phyloP scores from a whole-genome alignment of 139 green algal species.

The Volvox africanus region DNA sequence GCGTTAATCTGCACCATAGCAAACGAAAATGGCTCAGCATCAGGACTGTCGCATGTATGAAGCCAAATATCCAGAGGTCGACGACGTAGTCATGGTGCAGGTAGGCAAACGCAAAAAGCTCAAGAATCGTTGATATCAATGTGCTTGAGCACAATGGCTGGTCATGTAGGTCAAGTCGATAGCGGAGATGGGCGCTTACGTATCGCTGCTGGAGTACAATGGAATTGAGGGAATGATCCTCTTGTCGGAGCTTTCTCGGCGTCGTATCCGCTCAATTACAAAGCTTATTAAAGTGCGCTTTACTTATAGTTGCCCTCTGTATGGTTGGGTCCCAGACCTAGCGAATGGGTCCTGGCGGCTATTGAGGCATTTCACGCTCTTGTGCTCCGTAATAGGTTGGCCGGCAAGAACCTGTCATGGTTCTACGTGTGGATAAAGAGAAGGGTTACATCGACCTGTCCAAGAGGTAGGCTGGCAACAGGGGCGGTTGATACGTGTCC shows the following conservation, averaged over 20 bases:
- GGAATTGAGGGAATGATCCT: constrained; percentile 98
- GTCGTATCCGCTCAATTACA: constrained; percentile 98
- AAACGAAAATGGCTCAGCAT: constrained; percentile 52
- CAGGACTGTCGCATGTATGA: constrained; percentile 96
- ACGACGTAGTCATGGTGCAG: constrained; percentile 98
- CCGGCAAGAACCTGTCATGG: constrained; percentile 99
- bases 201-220: constrained; percentile 95
- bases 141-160: background rate
- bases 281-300: constrained; percentile 97
- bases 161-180: constrained; percentile 86
- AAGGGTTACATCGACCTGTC: constrained; percentile 99
- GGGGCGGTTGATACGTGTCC: too few species aligned
- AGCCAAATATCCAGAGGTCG: constrained; percentile 94
- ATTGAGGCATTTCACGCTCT: background rate
- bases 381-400: constrained; percentile 79
- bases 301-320: background rate
- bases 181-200: constrained; percentile 99
- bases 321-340: background rate
- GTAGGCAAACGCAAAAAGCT: constrained; percentile 47
- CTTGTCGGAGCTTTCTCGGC: constrained; percentile 96
- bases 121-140: background rate
- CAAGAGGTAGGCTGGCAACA: constrained; percentile 78
- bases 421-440: constrained; percentile 99
- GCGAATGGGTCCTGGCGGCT: background rate
- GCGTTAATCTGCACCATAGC: background rate